Base-by-base conservation (phyloP, 768 basidiomycete genomes). In the Leccinum boreale region DNA sequence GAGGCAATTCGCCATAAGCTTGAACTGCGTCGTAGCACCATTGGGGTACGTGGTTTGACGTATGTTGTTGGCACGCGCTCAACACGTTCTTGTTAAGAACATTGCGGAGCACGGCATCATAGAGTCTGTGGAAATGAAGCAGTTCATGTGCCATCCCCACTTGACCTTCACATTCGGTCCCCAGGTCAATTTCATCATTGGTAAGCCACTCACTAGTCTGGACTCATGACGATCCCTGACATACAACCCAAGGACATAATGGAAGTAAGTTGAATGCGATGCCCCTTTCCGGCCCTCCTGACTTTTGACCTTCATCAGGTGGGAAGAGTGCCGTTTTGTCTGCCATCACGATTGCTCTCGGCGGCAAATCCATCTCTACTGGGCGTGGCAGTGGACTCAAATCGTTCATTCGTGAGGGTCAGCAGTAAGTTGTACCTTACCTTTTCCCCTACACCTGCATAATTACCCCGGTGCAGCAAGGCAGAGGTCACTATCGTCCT, bases 171-270 rank as follows among this genome's bases (percentile, higher is more conserved):
- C 82, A 2, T 93, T 98, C 61, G 93, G 94, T 0, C 88, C 90
- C 9, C 92, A 95, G 71, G 91, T 99, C 68, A 99, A 98, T 74
- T 98, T 98, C 68, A 91, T 99, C 64, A 96, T 96, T 39, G 94
- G 93, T 87, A 64, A 42, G 82, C 65, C 2, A 5, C 15, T 21
- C 21, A 21, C 50, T 56, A 21, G 24, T 49, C 28, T 11, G 45
- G 47, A 29, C 17, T 46, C 4, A 26, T 11, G 10, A 14, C 52
- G 31, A 35, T 21, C 19, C 19, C 51, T 60, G 54, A 70, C 15
- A 10, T 24, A 29, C 28, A 31, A 36, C 11, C 33, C 36, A 54
- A 92, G 93, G 93, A 12, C 90, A 94, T 64, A 97, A 97, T 70
- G 94, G 94, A 74, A 96, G 94, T 92, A 67, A 60, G 91, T 83